Evolutionary conservation across 2,329 filamentous ascomycete genomes (phyloP).

Genomic region (Curvularia eragrostidis): DNA sequence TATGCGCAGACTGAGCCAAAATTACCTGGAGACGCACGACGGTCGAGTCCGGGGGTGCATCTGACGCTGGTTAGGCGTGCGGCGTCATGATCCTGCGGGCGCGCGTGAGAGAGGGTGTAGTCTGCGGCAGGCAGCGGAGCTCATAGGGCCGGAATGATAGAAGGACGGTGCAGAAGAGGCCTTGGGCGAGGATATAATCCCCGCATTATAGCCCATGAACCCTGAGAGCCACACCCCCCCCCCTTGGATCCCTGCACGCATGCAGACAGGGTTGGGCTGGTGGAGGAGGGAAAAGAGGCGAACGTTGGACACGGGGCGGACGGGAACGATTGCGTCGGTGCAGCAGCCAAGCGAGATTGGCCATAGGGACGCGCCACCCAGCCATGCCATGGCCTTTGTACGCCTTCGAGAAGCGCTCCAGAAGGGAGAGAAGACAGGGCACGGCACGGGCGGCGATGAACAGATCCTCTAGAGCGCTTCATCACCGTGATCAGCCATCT

Average conservation of each 20-base stretch:
- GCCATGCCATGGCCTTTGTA: constrained; percentile 1
- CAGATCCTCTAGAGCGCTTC: neutral
- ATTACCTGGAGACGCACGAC: constrained; percentile 14
- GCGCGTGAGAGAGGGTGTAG: constrained; percentile 7
- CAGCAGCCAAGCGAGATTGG: constrained; percentile 28
- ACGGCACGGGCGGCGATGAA: neutral
- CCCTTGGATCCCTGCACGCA: constrained; percentile 17
- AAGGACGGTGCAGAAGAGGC: constrained; percentile 28
- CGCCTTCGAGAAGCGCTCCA: constrained; percentile 22
- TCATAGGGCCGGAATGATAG: constrained; percentile 22
- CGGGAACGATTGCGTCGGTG: constrained; percentile 29
- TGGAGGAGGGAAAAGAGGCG: constrained; percentile 25
- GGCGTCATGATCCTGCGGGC: constrained; percentile 21
- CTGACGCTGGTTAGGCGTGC: constrained; percentile 12
- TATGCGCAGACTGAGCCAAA: constrained; percentile 31
- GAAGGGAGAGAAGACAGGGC: constrained; percentile 7
- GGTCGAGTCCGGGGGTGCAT: neutral
- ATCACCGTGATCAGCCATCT: neutral
- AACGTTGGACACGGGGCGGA: constrained; percentile 38
- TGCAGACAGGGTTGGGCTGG: constrained; percentile 20
- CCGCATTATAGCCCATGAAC: constrained; percentile 40
- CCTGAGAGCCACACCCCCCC: constrained; percentile 13
- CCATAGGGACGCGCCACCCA: constrained; percentile 14
- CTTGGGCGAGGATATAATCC: constrained; percentile 30
- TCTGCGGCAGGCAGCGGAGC: constrained; percentile 19